Conservation (phyloP, 2,329 filamentous ascomycete genomes). For the Xylaria hypoxylon region DNA sequence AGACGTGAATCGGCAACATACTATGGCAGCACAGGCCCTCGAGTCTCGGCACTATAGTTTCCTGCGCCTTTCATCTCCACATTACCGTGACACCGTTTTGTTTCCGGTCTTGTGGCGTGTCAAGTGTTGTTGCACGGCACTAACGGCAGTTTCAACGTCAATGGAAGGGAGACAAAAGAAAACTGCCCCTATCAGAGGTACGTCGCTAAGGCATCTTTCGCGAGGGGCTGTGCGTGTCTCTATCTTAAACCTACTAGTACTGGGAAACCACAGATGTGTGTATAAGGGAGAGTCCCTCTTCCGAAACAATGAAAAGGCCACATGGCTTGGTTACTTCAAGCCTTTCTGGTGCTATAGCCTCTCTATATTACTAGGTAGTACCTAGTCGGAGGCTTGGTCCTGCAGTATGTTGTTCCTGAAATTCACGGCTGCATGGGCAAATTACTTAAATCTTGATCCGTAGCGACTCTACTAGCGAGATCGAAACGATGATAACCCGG, state of each 20-base stretch:
- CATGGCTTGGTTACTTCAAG: constrained; percentile 49
- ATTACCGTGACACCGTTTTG: constrained; percentile 39
- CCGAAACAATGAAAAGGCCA: constrained; percentile 44
- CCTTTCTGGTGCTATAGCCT: constrained; percentile 16
- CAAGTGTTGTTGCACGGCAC: constrained; percentile 37
- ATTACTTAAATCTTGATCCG: constrained; percentile 35
- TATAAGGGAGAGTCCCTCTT: constrained; percentile 39
- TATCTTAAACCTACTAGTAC: constrained; percentile 12
- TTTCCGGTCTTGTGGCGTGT: constrained; percentile 38
- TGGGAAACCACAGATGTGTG: neutral
- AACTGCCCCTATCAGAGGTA: constrained; percentile 34
- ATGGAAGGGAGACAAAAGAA: constrained; percentile 19
- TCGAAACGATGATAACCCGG: constrained; percentile 22
- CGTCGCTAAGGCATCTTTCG: constrained; percentile 33
- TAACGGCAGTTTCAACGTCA: constrained; percentile 39
- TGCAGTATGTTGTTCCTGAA: constrained; percentile 35
- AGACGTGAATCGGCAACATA: constrained; percentile 30
- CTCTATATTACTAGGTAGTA: constrained; percentile 19
- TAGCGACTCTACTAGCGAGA: constrained; percentile 28
- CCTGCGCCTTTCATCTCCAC: constrained; percentile 39
- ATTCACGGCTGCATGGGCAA: constrained; percentile 34
- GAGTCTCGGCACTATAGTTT: constrained; percentile 31
- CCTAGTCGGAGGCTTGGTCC: constrained; percentile 32
- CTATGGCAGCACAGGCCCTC: constrained; percentile 32
- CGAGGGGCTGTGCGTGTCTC: constrained; percentile 5